Conservation (phyloP, 2,329 filamentous ascomycete genomes). For the Byssochlamys sp. region DNA sequence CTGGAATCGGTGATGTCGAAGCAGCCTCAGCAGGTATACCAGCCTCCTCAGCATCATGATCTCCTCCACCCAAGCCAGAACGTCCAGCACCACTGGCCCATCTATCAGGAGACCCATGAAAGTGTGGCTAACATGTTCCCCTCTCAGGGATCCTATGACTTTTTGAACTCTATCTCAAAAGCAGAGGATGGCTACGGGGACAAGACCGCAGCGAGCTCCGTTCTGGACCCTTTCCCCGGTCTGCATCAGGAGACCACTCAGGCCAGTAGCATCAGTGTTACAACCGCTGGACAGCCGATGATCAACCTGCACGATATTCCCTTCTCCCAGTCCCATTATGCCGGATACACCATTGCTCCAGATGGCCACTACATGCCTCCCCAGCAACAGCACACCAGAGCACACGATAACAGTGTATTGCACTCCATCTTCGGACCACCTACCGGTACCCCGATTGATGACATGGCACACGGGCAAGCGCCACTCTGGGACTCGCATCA, state of each 20-base stretch:
- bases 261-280: constrained; percentile 18
- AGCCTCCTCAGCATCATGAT: constrained; percentile 20
- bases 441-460: constrained; percentile 24
- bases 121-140: constrained; percentile 25
- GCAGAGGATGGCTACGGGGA: constrained; percentile 24
- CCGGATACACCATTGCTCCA: constrained; percentile 21
- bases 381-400: constrained; percentile 18
- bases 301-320: constrained; percentile 28
- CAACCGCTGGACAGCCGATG: constrained; percentile 21
- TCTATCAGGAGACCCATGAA: constrained; percentile 28
- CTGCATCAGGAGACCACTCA: constrained; percentile 24
- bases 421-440: constrained; percentile 22
- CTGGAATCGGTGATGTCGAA: constrained; percentile 27
- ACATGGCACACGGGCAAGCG: constrained; percentile 21
- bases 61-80: constrained; percentile 20
- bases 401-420: constrained; percentile 25
- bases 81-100: constrained; percentile 26
- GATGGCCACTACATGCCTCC: constrained; percentile 26
- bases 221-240: constrained; percentile 25
- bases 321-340: constrained; percentile 21
- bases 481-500: constrained; percentile 22
- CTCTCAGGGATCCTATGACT: constrained; percentile 23
- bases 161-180: constrained; percentile 25
- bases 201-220: constrained; percentile 26
- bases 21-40: constrained; percentile 23